phyloP scores from a whole-genome alignment of 192 early-diverging fungal species.

The Coemansia sp. region DNA sequence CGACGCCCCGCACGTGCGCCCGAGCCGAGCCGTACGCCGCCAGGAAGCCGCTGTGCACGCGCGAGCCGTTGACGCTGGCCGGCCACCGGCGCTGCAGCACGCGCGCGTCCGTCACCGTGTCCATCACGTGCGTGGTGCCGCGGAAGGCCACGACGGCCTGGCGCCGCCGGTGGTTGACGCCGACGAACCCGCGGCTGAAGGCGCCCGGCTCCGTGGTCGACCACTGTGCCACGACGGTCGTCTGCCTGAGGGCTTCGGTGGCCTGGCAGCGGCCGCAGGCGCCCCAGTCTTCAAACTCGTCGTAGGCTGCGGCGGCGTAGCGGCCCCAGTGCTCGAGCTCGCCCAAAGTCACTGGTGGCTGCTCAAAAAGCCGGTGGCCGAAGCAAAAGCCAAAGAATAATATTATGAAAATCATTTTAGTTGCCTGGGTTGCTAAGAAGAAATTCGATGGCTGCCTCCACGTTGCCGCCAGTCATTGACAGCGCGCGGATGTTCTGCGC shows the following conservation, averaged over 20 bases:
- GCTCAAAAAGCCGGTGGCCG: no score
- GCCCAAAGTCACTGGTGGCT: background rate
- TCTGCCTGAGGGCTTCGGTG: slow-evolving; percentile 9
- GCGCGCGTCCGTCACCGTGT: slow-evolving; percentile 23
- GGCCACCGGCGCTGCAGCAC: slow-evolving; percentile 22
- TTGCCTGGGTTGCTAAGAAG: slow-evolving; percentile 49
- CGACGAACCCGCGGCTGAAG: slow-evolving; percentile 38
- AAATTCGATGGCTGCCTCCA: slow-evolving; percentile 91
- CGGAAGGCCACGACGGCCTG: slow-evolving; percentile 28
- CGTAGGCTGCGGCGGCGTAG: slow-evolving; percentile 33
- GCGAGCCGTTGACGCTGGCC: background rate
- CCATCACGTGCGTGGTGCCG: slow-evolving; percentile 39
- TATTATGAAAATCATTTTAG: background rate
- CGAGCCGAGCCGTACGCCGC: slow-evolving; percentile 26
- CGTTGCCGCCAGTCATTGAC: slow-evolving; percentile 78
- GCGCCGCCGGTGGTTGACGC: slow-evolving; percentile 2
- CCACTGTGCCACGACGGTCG: slow-evolving; percentile 17
- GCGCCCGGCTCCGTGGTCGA: slow-evolving; percentile 20
- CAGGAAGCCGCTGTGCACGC: slow-evolving; percentile 39
- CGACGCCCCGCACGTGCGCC: background rate
- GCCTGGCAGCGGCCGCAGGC: slow-evolving; percentile 7
- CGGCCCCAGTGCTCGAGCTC: slow-evolving; percentile 20
- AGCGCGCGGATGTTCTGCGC: slow-evolving; percentile 89
- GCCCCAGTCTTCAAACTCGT: slow-evolving; percentile 34
- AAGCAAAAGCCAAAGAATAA: background rate